These are phyloP conservation scores for Pulveroboletus ravenelii DNA, from an alignment of 768 basidiomycete species.

Conservation along the genomic window DNA sequence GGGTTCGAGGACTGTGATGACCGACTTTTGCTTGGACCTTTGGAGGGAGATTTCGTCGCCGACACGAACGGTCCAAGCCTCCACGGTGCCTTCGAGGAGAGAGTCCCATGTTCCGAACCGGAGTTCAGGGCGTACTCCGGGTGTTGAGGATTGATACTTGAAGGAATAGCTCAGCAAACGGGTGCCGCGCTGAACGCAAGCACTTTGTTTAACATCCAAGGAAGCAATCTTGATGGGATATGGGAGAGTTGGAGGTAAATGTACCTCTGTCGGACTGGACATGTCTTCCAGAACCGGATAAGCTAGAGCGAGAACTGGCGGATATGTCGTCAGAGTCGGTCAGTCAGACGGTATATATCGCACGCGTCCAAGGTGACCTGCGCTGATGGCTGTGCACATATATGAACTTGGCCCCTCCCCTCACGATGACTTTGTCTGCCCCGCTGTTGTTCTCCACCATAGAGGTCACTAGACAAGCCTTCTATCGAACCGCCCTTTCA, in stretches of 20 bases:
- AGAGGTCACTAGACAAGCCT: slow-evolving; percentile 72
- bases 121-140: slow-evolving; percentile 51
- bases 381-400: slow-evolving; percentile 19
- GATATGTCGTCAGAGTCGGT: slow-evolving; percentile 9
- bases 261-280: slow-evolving; percentile 67
- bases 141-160: slow-evolving; percentile 46
- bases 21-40: slow-evolving; percentile 55
- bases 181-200: slow-evolving; percentile 60
- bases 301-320: not conserved
- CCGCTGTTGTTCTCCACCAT: slow-evolving; percentile 69
- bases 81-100: slow-evolving; percentile 73
- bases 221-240: slow-evolving; percentile 83
- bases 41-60: slow-evolving; percentile 62
- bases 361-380: slow-evolving; percentile 1
- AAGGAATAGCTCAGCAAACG: slow-evolving; percentile 84
- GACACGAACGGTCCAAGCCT: slow-evolving; percentile 61
- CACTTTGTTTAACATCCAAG: slow-evolving; percentile 46
- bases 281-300: slow-evolving; percentile 26
- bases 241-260: slow-evolving; percentile 72
- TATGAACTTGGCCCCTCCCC: not conserved
- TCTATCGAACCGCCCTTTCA: slow-evolving; percentile 63
- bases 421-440: slow-evolving; percentile 10
- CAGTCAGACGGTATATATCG: not conserved
- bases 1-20: slow-evolving; percentile 74
- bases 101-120: slow-evolving; percentile 91